Conservation (phyloP, 2,329 filamentous ascomycete genomes). For the Colletotrichum sansevieriae region DNA sequence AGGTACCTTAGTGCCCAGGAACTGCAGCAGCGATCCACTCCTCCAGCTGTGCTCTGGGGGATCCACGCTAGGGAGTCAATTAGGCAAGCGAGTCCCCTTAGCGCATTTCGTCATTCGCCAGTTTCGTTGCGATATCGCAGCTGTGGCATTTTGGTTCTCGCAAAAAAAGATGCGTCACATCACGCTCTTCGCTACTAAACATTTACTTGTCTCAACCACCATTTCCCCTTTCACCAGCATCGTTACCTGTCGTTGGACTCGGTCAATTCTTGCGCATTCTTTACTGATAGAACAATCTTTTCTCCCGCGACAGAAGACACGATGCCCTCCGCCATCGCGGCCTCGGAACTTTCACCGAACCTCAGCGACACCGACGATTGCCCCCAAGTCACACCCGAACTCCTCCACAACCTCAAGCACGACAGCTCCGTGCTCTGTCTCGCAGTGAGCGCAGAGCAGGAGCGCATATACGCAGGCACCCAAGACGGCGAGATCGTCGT, state of each 20-base stretch:
- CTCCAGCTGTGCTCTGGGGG: slow-evolving; percentile 23
- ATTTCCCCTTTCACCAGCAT: background rate
- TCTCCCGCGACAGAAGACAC: slow-evolving; percentile 34
- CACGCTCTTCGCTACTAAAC: background rate
- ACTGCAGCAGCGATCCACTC: slow-evolving; percentile 29
- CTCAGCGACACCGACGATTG: slow-evolving; percentile 44
- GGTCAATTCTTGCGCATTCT: too few relatives aligned
- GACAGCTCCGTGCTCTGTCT: slow-evolving; percentile 86
- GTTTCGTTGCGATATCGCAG: slow-evolving; percentile 37
- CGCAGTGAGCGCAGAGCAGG: slow-evolving; percentile 80
- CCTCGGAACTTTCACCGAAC: slow-evolving; percentile 41
- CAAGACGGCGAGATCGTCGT: slow-evolving; percentile 94
- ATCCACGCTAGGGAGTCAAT: slow-evolving; percentile 19
- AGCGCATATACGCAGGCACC: slow-evolving; percentile 90
- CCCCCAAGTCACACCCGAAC: slow-evolving; percentile 63
- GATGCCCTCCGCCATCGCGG: slow-evolving; percentile 38
- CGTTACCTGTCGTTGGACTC: background rate
- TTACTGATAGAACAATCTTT: slow-evolving; percentile 13
- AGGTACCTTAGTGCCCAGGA: background rate
- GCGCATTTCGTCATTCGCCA: slow-evolving; percentile 42
- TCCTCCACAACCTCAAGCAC: slow-evolving; percentile 81
- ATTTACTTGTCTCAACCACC: slow-evolving; percentile 9
- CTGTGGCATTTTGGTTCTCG: slow-evolving; percentile 14
- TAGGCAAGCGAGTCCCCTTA: slow-evolving; percentile 2
- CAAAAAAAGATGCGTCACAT: slow-evolving; percentile 22